phyloP scores from a whole-genome alignment of 2,329 filamentous ascomycete genomes.

The Microcyclospora tardicrescens region DNA sequence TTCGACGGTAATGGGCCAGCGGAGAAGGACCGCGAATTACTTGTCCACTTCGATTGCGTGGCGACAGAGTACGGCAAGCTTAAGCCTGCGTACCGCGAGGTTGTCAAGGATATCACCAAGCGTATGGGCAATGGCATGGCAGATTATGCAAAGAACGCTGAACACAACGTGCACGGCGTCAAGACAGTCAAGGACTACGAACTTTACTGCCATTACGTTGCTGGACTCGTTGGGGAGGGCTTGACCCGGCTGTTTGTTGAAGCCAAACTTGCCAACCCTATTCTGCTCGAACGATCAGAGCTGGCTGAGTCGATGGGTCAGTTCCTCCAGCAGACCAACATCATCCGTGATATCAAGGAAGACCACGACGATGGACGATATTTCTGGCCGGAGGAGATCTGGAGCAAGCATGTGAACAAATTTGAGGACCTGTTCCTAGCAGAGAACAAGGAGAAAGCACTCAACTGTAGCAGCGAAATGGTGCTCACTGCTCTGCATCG shows the following conservation, averaged over 20 bases:
- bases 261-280: conserved; percentile 73
- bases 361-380: conserved; percentile 76
- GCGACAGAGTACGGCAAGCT: conserved; percentile 77
- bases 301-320: conserved; percentile 94
- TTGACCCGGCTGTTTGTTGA: conserved; percentile 82
- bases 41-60: conserved; percentile 84
- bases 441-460: conserved; percentile 60
- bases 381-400: conserved; percentile 94
- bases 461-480: conserved; percentile 88
- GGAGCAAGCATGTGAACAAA: conserved; percentile 83
- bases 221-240: conserved; percentile 94
- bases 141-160: conserved; percentile 77
- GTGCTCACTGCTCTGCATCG: conserved; percentile 78
- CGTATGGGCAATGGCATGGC: conserved; percentile 99
- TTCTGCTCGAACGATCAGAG: conserved; percentile 61
- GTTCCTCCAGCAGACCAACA: conserved; percentile 96
- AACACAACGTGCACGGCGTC: conserved; percentile 59
- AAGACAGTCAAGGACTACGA: conserved; percentile 82
- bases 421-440: conserved; percentile 86
- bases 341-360: conserved; percentile 89
- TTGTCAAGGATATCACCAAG: conserved; percentile 83
- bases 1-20: conserved; percentile 74
- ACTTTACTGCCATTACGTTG: conserved; percentile 94
- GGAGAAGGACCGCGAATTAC: conserved; percentile 85
- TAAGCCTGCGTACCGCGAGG: conserved; percentile 68